Percentiles rank a stretch among this genome's conserved stretches.
These are phyloP conservation scores for Chalaropsis ovoidea DNA, from an alignment of 2,329 filamentous ascomycete genomes.

Conservation along the genomic window DNA sequence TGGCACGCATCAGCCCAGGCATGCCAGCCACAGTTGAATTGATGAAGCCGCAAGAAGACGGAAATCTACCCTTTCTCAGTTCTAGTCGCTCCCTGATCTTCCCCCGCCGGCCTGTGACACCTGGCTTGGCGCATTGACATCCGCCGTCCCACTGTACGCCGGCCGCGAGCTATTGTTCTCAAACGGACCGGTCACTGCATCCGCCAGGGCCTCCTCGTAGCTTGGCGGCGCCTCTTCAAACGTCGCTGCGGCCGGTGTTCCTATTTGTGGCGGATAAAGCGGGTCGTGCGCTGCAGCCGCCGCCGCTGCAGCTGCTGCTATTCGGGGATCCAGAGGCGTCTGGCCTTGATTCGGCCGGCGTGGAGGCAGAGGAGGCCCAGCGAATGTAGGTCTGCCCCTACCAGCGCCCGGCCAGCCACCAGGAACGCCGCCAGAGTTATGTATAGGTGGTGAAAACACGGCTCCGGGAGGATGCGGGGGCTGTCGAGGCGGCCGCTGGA, in stretches of 20 bases:
- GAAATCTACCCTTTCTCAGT: neutral
- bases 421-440: neutral
- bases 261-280: constrained; percentile 50
- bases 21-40: neutral
- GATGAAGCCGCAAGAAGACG: neutral
- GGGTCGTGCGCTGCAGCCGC: constrained; percentile 37
- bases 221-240: constrained; percentile 80
- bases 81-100: neutral
- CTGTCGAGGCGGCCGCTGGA: neutral
- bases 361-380: constrained; percentile 27
- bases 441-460: neutral
- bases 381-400: constrained; percentile 26
- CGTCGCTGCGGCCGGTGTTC: constrained; percentile 35
- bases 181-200: constrained; percentile 58
- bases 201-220: constrained; percentile 86
- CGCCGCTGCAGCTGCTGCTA: constrained; percentile 28
- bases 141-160: constrained; percentile 55
- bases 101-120: neutral
- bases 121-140: constrained; percentile 37
- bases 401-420: neutral
- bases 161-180: constrained; percentile 52
- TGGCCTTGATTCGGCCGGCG: constrained; percentile 21
- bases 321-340: constrained; percentile 23
- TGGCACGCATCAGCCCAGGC: neutral
- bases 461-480: neutral